Evolutionary conservation across 306 rosid species (phyloP).

Genomic region (Echinosophora koreensis): DNA sequence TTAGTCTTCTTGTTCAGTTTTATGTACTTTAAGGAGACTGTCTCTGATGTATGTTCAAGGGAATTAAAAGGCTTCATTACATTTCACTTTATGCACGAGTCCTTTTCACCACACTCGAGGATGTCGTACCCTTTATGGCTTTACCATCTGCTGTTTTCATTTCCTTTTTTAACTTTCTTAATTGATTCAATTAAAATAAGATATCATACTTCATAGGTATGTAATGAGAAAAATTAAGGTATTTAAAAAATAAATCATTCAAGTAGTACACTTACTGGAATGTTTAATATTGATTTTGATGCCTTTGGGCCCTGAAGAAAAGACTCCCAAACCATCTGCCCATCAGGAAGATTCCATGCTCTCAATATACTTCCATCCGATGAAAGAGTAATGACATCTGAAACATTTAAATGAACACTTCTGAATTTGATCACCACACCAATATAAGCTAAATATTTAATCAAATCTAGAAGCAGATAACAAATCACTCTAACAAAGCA

Average conservation of each 20-base stretch:
- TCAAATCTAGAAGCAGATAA: slow-evolving; percentile 25
- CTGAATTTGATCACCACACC: slow-evolving; percentile 17
- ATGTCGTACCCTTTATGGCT: slow-evolving; percentile 1
- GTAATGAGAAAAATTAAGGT: slow-evolving; percentile 11
- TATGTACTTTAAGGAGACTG: slow-evolving; percentile 35
- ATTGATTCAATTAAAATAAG: slow-evolving; percentile 35
- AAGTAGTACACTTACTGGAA: slow-evolving; percentile 69
- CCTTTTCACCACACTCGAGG: slow-evolving; percentile 27
- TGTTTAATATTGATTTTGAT: slow-evolving; percentile 71
- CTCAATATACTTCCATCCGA: slow-evolving; percentile 83
- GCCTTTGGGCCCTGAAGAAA: slow-evolving; percentile 67
- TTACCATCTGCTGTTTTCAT: slow-evolving; percentile 12
- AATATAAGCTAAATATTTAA: slow-evolving; percentile 18
- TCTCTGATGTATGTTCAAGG: slow-evolving; percentile 14
- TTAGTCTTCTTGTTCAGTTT: slow-evolving; percentile 13
- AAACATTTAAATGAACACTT: slow-evolving; percentile 45
- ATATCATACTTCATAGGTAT: slow-evolving; percentile 16
- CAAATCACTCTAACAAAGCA: slow-evolving; percentile 30
- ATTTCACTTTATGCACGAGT: slow-evolving; percentile 10
- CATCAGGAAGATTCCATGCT: slow-evolving; percentile 99
- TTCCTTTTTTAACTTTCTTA: slow-evolving; percentile 5
- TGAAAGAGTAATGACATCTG: slow-evolving; percentile 93
- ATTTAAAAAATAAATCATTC: slow-evolving; percentile 1
- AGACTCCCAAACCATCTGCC: slow-evolving; percentile 98
- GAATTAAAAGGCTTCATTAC: slow-evolving; percentile 7